Base-by-base conservation (phyloP, 108 stramenopile genomes). In the Skeletonema menzelii region DNA sequence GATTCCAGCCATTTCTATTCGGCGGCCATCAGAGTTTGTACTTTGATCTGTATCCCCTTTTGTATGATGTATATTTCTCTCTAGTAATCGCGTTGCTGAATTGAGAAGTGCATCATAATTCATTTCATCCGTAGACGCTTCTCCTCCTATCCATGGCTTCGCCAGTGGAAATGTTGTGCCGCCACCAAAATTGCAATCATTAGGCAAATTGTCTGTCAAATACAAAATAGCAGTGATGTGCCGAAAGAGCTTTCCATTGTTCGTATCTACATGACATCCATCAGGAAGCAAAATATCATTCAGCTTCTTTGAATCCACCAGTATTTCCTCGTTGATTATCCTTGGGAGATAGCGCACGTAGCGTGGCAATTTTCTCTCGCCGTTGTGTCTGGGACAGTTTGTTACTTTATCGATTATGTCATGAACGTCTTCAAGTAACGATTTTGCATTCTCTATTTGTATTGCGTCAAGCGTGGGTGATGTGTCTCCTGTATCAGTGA, bases 91-190 rank as follows among this genome's bases (percentile, higher is more conserved):
- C 35, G 8, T 55, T 34, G 70, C 77, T 62, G 65, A 60, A 55
- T 47, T 47, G 44, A 20, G 34, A 12, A 75, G 35, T 35, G n/a
- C 24, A 20, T 69, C 13, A n/a, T 63, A 49, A 49, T 49, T 63
- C 59, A 49, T 49, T 19, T 49, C n/a, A 47, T 47, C 49, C 2
- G 49, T 17, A 67, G 40, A 1, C n/a, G 49, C 12, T 7, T 42
- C n/a, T n/a, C 13, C 24, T 71, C 24, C 15, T 8, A n/a, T 53
- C 17, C 58, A 47, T 2, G 35, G 56, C 65, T 20, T 63, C 27
- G 81, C 81, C 27, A 82, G 55, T 19, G 81, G 81, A 67, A 82
- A 82, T 10, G 76, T 67, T 27, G 81, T 82, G 8, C 71, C 75
- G 30, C 76, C 81, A 35, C 73, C 81, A 19, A 56, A n/a, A 8